Percentiles rank a stretch among this genome's conserved stretches.
Evolutionary conservation across 768 basidiomycete species (phyloP).

Genomic region (Calocybe indica): DNA sequence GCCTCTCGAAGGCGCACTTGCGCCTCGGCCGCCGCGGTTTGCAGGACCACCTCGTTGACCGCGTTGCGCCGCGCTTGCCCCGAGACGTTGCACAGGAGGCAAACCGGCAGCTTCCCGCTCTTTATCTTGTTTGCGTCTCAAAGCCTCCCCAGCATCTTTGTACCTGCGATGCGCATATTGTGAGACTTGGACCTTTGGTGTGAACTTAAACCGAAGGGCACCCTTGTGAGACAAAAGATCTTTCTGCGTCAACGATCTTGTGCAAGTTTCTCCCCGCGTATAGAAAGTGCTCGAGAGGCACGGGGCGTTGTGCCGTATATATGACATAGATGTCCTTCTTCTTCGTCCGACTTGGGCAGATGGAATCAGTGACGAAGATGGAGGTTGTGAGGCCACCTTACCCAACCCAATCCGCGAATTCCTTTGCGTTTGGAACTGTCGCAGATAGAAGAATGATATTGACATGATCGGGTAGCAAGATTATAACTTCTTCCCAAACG

Average conservation of each 20-base stretch:
- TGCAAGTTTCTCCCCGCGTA: conserved; percentile 91
- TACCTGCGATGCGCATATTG: conserved; percentile 44
- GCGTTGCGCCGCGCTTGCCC: conserved; percentile 51
- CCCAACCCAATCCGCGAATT: conserved; percentile 99
- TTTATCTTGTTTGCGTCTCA: conserved; percentile 94
- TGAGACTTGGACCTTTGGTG: neutral
- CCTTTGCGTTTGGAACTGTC: conserved; percentile 95
- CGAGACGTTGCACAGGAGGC: conserved; percentile 77
- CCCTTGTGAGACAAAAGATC: conserved; percentile 73
- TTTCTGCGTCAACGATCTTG: conserved; percentile 85
- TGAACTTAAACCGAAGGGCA: conserved; percentile 19
- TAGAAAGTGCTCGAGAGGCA: conserved; percentile 93
- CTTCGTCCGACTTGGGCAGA: conserved; percentile 76
- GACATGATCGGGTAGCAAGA: conserved; percentile 98
- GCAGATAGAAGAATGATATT: conserved; percentile 96
- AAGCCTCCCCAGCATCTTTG: conserved; percentile 83
- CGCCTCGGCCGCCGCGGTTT: conserved; percentile 35
- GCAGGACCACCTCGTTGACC: conserved; percentile 47
- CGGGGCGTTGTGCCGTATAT: conserved; percentile 91
- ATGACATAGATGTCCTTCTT: conserved; percentile 99
- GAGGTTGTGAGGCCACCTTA: conserved; percentile 29
- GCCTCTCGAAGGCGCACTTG: conserved; percentile 26
- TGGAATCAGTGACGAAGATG: conserved; percentile 3
- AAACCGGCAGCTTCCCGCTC: conserved; percentile 94
- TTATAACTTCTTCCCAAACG: conserved; percentile 99